Base-by-base conservation (phyloP, 805 yeast species). In the Zygotorulaspora sp. region DNA sequence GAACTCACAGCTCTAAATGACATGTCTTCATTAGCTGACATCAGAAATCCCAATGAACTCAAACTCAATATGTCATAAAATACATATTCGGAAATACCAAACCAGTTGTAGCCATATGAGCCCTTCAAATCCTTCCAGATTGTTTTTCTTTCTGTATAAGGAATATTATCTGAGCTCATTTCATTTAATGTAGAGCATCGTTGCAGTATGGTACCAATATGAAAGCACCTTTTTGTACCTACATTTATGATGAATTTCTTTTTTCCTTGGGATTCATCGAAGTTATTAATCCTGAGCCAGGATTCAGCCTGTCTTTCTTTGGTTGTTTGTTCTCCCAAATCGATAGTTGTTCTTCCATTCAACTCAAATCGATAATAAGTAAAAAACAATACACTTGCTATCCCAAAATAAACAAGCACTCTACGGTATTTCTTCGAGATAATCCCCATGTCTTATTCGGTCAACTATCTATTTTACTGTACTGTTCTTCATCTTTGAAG, bases 91-190 rank as follows among this genome's bases (percentile, higher is more conserved):
- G 58, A 53, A 5, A 19, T 29, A 2, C 61, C 60, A 32, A 46
- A 36, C 55, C 57, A 49, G 9, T 38, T 30, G 30, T 35, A 41
- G 4, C 50, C 45, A 8, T 32, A 30, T 1, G 57, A 45, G 3
- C 52, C 53, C 12, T 35, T 35, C 10, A 54, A 20, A 37, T 57
- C 61, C 31, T 57, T 57, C 12, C 31, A 20, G 10, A 57, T 32
- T 13, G 27, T 28, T 21, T 25, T 47, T 22, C 45, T 32, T n/a
- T 28, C 35, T 4, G 32, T 17, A n/a, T 13, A 25, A 11, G 20
- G 15, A 17, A 27, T 15, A 11, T 25, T 15, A 9, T 28, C 17
- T 15, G 35, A n/a, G 23, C n/a, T 16, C n/a, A 32, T 24, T 14
- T 38, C 40, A 14, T 29, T 30, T 19, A 15, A 21, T 19, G 24